These are phyloP conservation scores for Nakazawaea wickerhamii DNA, from an alignment of 805 yeast genomes.

Conservation along the genomic window DNA sequence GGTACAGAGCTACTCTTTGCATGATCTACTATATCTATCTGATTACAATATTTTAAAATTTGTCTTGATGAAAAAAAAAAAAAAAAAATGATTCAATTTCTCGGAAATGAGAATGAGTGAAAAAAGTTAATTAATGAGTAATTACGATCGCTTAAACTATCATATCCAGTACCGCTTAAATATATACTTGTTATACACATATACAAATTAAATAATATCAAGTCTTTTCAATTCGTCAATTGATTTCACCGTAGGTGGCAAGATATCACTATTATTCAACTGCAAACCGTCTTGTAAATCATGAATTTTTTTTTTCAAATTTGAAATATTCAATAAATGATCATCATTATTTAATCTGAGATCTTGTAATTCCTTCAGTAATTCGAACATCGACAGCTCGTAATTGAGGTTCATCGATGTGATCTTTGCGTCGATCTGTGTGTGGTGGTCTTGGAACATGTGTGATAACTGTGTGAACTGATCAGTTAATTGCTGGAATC, in stretches of 20 bases:
- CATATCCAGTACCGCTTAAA: not conserved
- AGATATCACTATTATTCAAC: constrained; percentile 1
- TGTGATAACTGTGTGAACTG: not conserved
- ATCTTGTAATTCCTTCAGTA: constrained; percentile 1
- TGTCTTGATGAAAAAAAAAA: too few species aligned
- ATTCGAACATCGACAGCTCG: not conserved
- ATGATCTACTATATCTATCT: not conserved
- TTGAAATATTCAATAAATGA: not conserved
- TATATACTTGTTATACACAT: not conserved
- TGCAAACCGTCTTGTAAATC: not conserved
- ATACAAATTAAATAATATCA: not conserved
- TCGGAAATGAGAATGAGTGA: not conserved
- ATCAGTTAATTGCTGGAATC: not conserved
- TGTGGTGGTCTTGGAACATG: not conserved
- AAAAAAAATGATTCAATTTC: not conserved
- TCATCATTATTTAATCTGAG: not conserved
- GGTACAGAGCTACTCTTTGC: not conserved
- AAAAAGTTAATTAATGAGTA: not conserved
- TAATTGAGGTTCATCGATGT: not conserved
- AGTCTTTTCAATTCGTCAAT: constrained; percentile 1
- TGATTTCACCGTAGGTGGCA: constrained; percentile 1
- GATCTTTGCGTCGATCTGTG: not conserved
- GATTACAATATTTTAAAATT: too few species aligned
- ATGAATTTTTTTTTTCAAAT: not conserved
- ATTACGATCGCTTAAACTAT: not conserved